Evolutionary conservation across 345 rosid species (phyloP), one percentile per base, ranked within the genome.

Genomic region (Eucalyptus regnans): DNA sequence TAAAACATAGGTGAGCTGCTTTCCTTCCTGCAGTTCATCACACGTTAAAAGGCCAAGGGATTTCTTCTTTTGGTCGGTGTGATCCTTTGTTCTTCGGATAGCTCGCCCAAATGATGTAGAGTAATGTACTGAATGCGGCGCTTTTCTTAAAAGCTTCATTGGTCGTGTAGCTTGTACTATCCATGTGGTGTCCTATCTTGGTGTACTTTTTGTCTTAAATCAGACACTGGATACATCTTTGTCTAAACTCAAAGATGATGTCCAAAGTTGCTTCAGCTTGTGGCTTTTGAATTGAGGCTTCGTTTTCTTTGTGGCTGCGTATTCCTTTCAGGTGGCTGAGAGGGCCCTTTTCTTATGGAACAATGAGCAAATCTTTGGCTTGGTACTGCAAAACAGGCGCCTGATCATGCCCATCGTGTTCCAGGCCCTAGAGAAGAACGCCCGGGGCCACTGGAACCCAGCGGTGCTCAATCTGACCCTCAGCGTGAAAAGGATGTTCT

Each of bases 281-380:
- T 37, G 46, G 83, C 37, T 49, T 46, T 81, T 18, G 85, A 33
- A 84, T 71, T 23, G 27, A 50, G n/a, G 56, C 37, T 80, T 83
- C 60, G 62, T 37, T 51, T 66, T 25, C 52, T 33, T 68, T 86
- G 27, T 71, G 81, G 81, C 23, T 71, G 81, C 8, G 25, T 37
- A 49, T 86, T 87, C 89, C 86, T 90, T 89, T 92, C 94, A 97
- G 99, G 98, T 97, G 86, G 97, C 99, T 37, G 99, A 97, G 92
- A 95, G 98, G 89, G 95, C 99, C 81, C 92, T 97, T 25, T 94
- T 95, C 92, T 90, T 96, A 68, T 97, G 99, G 99, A 97, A 96
- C 96, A 97, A 96, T 7, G 99, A 97, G 92, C 99, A 96, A 91
- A 94, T 96, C 15, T 93, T 95, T 58, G 93, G 94, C 92, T 91